Evolutionary conservation across 495 filamentous ascomycete species (phyloP), one percentile per base, ranked within the genome.

Genomic region (Podospora conica): DNA sequence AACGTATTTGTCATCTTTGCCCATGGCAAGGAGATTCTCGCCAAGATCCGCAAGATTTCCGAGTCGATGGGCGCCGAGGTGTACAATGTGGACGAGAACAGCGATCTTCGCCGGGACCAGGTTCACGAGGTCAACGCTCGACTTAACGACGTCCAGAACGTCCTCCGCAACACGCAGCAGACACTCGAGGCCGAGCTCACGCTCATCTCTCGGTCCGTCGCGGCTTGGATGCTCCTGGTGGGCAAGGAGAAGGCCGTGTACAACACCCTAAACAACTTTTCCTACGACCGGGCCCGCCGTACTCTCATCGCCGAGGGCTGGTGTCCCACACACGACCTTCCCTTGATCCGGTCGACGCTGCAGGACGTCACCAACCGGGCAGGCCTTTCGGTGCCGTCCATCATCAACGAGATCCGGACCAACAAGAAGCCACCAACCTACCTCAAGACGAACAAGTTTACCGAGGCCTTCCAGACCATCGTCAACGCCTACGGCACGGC

Each of bases 1-100:
- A 99, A 96, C 72, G 95, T 98, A 64, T 99, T 98, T 71, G 93
- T 99, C 66, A 98, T 99, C 74, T 99, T 99, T 73, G 94, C 96
- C 25, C 96, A 99, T 70, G 95, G 95, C 70, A 97, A 96, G 76
- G 94, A 96, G 77, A 95, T 99, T 72, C 87, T 99, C 69, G 90
- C 93, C 66, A 98, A 98, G 85, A 99, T 99, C 74, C 87, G 95
- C 69, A 97, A 97, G 83, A 97, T 99, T 62, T 96, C 93, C 12
- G 95, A 99, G 79, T 97, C 93, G 1, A 87, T 99, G 73, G 91
- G 95, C 60, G 94, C 96, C 67, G 91, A 95, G 73, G 81, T 97
- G 59, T 99, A 99, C 81, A 91, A 88, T 67, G 94, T 99, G 15
- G 95, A 99, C 71, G 95, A 99, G 80, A 96, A 98, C 80, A 91